phyloP scores from a whole-genome alignment of 495 filamentous ascomycete species.

The Penicillium canescens region DNA sequence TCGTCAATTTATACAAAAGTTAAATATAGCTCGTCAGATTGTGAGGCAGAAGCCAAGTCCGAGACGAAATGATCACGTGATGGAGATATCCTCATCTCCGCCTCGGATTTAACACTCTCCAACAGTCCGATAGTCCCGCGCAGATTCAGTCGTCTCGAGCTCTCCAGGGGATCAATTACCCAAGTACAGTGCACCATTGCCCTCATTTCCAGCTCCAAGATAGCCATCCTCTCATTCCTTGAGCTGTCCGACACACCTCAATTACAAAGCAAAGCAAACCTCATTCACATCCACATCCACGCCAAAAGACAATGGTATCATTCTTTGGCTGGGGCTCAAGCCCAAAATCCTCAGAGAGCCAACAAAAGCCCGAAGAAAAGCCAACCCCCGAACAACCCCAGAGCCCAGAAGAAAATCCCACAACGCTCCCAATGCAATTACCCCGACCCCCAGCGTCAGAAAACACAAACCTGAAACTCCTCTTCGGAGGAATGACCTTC shows the following conservation, averaged over 20 bases:
- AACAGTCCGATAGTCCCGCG: neutral
- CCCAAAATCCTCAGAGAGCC: slow-evolving; percentile 18
- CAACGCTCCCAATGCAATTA: slow-evolving; percentile 15
- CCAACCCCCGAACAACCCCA: neutral
- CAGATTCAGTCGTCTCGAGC: neutral
- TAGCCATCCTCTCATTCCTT: no score
- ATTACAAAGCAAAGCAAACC: slow-evolving; percentile 6
- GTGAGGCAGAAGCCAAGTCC: neutral
- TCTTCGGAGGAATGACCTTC: slow-evolving; percentile 73
- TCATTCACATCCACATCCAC: neutral
- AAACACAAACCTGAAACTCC: slow-evolving; percentile 50
- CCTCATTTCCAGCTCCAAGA: no score
- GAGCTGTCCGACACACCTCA: neutral
- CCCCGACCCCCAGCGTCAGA: slow-evolving; percentile 10
- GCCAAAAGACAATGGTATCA: slow-evolving; percentile 23
- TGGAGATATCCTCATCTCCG: neutral
- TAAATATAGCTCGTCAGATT: neutral
- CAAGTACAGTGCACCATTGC: no score
- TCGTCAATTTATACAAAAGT: neutral
- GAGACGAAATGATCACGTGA: neutral
- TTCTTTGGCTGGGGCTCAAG: slow-evolving; percentile 33
- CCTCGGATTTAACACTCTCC: slow-evolving; percentile 4
- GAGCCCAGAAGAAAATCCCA: slow-evolving; percentile 3
- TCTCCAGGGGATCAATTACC: no score
- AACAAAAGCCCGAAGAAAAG: slow-evolving; percentile 7